These are phyloP conservation scores for Osmanthus fragrans DNA, from an alignment of 257 asterid species.

Conservation along the genomic window DNA sequence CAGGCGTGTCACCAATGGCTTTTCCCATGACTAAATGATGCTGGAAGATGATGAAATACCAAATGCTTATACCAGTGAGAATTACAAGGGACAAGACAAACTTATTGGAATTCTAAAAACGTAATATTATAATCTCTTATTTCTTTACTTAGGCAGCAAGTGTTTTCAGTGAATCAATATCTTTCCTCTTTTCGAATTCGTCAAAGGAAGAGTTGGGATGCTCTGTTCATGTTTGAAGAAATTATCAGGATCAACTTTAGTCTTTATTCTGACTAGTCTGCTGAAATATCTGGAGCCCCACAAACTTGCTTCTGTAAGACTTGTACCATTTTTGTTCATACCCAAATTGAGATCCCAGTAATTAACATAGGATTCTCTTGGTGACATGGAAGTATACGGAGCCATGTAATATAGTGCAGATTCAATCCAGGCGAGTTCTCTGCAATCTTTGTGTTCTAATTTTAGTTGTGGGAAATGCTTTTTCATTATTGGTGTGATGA, in stretches of 20 bases:
- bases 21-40: too few species aligned
- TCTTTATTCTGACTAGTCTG: conserved; percentile 52
- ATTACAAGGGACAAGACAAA: background rate
- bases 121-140: too few species aligned
- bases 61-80: background rate
- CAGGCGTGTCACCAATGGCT: too few species aligned
- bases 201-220: conserved; percentile 2
- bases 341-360: conserved; percentile 69
- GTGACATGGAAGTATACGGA: conserved; percentile 51
- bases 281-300: conserved; percentile 60
- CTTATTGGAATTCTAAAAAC: background rate
- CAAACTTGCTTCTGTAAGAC: conserved; percentile 40
- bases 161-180: conserved; percentile 30
- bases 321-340: conserved; percentile 37
- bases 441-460: too few species aligned
- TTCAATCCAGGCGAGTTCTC: too few species aligned
- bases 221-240: conserved; percentile 59
- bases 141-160: background rate
- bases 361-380: conserved; percentile 68
- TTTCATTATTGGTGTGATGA: too few species aligned
- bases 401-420: conserved; percentile 37
- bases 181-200: conserved; percentile 12
- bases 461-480: too few species aligned
- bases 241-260: conserved; percentile 55
- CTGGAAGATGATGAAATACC: background rate